These are phyloP conservation scores for Luvunga scandens DNA, from an alignment of 345 rosid species.

Conservation along the genomic window DNA sequence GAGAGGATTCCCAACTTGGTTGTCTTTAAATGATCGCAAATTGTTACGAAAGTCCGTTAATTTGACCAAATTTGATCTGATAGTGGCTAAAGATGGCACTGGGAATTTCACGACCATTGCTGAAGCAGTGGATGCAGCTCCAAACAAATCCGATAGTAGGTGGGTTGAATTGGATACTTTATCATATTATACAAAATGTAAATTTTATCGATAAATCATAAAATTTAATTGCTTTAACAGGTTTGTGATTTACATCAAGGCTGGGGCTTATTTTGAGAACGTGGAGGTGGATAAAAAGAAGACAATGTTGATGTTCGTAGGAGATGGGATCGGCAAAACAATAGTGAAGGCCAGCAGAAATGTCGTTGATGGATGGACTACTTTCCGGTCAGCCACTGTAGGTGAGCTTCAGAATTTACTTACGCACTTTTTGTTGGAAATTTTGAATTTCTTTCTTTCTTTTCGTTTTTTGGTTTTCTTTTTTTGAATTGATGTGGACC, in stretches of 20 bases:
- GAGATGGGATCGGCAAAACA: slow-evolving; percentile 87
- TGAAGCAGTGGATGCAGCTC: slow-evolving; percentile 71
- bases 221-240: slow-evolving; percentile 23
- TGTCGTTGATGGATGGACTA: slow-evolving; percentile 65
- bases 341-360: slow-evolving; percentile 58
- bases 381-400: slow-evolving; percentile 85
- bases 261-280: slow-evolving; percentile 68
- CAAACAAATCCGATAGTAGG: slow-evolving; percentile 70
- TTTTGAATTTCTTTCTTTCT: background rate
- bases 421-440: background rate
- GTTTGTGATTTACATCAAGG: slow-evolving; percentile 76
- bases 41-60: slow-evolving; percentile 38
- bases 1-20: slow-evolving; percentile 63
- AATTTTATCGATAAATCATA: background rate
- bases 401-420: slow-evolving; percentile 42
- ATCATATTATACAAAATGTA: background rate
- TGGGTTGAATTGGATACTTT: slow-evolving; percentile 4
- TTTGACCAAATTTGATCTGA: slow-evolving; percentile 37
- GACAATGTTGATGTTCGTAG: slow-evolving; percentile 62
- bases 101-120: slow-evolving; percentile 60
- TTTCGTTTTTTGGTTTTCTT: too few species aligned
- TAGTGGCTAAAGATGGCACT: slow-evolving; percentile 72
- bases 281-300: slow-evolving; percentile 66
- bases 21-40: slow-evolving; percentile 42
- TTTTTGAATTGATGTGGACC: background rate